phyloP scores from a whole-genome alignment of 108 stramenopile genomes.

The Cyclotella sp. region DNA sequence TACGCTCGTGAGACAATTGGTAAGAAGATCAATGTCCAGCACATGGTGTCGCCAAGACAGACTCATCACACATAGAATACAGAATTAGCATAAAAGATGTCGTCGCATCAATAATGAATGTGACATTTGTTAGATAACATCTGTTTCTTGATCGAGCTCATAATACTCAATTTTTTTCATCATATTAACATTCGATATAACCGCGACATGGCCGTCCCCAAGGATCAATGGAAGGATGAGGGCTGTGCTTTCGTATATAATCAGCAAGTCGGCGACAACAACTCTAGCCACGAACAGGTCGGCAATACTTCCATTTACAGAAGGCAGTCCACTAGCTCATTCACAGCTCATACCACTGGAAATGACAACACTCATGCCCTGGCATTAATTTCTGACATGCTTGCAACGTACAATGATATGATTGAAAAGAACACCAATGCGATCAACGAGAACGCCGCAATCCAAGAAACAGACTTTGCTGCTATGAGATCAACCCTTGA shows the following conservation, averaged over 20 bases:
- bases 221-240: not conserved
- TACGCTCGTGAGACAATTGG: too few species aligned
- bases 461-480: not conserved
- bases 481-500: not conserved
- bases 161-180: too few species aligned
- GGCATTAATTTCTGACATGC: not conserved
- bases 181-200: not conserved
- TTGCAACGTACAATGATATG: not conserved
- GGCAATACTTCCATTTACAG: not conserved
- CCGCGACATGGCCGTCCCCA: not conserved
- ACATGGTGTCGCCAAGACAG: too few species aligned
- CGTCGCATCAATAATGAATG: too few species aligned
- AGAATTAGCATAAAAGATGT: too few species aligned
- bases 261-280: not conserved
- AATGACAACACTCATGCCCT: not conserved
- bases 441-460: not conserved
- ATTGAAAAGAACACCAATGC: constrained; percentile 3
- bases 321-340: constrained; percentile 6
- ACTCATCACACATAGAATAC: too few species aligned
- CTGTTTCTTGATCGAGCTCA: too few species aligned
- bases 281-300: not conserved
- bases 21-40: too few species aligned
- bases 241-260: not conserved
- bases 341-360: not conserved
- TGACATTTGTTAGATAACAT: too few species aligned